phyloP scores from a whole-genome alignment of 768 basidiomycete species.

The Mycena rebaudengoi region DNA sequence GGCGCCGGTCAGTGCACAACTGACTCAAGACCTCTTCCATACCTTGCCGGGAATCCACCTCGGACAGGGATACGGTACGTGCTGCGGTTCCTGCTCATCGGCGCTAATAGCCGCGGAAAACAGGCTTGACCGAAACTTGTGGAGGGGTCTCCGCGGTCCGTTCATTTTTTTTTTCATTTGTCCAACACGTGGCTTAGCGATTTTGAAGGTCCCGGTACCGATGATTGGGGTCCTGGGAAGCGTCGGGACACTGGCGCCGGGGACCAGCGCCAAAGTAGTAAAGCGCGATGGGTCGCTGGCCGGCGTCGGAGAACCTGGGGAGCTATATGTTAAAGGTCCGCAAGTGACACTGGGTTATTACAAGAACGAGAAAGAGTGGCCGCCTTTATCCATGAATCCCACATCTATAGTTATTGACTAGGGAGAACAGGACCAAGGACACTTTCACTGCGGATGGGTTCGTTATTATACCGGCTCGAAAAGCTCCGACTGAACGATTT shows the following conservation, averaged over 20 bases:
- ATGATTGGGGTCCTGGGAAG: neutral
- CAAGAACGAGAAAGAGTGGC: constrained; percentile 61
- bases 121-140: neutral
- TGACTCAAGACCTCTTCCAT: neutral
- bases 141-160: no score
- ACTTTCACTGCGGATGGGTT: no score
- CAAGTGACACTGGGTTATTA: constrained; percentile 52
- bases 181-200: neutral
- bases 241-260: neutral
- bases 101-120: neutral
- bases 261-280: constrained; percentile 36
- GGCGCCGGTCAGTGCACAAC: neutral
- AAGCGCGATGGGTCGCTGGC: constrained; percentile 56
- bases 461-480: no score
- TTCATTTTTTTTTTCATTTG: neutral
- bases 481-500: no score
- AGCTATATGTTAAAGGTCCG: constrained; percentile 56
- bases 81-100: neutral
- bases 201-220: neutral
- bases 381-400: no score
- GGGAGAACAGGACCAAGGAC: constrained; percentile 48
- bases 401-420: constrained; percentile 8
- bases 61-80: neutral
- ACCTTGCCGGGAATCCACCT: neutral
- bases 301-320: constrained; percentile 54